Conservation (phyloP, 2,329 filamentous ascomycete species). For the Pestalotiopsis sp. region DNA sequence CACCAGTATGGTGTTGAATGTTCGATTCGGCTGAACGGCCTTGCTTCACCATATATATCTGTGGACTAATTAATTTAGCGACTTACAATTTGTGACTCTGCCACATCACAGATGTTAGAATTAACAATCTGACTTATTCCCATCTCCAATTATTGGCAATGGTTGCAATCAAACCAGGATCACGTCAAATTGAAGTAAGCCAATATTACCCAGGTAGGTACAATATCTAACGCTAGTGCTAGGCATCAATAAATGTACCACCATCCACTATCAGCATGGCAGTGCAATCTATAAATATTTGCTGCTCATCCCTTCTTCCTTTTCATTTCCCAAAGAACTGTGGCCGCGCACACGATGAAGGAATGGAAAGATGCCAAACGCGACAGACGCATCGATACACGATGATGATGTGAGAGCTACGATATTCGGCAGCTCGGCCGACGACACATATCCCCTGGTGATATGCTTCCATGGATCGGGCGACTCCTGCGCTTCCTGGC, state of each 20-base stretch:
- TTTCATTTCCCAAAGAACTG: not conserved
- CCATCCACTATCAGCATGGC: not conserved
- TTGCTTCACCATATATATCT: not conserved
- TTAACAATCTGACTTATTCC: too few relatives aligned
- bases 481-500: slow-evolving; percentile 28
- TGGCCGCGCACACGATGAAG: not conserved
- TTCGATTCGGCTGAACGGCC: not conserved
- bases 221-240: not conserved
- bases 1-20: not conserved
- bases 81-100: too few relatives aligned
- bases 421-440: not conserved
- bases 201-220: not conserved
- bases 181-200: not conserved
- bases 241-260: not conserved
- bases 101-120: too few relatives aligned
- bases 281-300: not conserved
- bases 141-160: too few relatives aligned
- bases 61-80: not conserved
- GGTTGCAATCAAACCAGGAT: not conserved
- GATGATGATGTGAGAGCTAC: not conserved
- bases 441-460: slow-evolving; percentile 22
- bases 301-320: not conserved
- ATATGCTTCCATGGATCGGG: slow-evolving; percentile 35
- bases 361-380: not conserved
- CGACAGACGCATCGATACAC: not conserved